Base-by-base conservation (phyloP, 495 filamentous ascomycete species). In the Penicillium salamii region DNA sequence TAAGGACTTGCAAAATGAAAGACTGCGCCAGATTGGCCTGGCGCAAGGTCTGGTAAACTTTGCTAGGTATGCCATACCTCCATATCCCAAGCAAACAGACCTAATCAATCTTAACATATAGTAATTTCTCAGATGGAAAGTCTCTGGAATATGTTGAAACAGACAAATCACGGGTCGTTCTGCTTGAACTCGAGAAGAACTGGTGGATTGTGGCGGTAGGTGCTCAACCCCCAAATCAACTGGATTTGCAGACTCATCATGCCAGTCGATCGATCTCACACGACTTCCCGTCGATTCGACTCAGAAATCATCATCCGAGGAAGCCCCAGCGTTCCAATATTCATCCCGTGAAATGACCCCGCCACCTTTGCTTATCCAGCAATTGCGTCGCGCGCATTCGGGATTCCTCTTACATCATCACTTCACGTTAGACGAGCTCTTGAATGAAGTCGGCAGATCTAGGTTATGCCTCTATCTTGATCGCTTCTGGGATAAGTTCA, bases 31-130 rank as follows among this genome's bases (percentile, higher is more conserved):
- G 71, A 88, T 98, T 65, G 93, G 93, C n/a, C 80, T 98, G 54
- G 95, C 93, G 43, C 93, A 99, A 74, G 93, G 91, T 45, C 96
- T 97, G 83, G 89, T 96, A 49, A 87, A 86, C 66, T 97, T 99
- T 70, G 87, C 88, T 53, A 83, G 77, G 85, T 88, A 65, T 43
- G 70, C 48, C 39, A 47, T 19, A 35, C 48, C 46, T 35, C 44
- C 33, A 54, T 47, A 45, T 28, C 31, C 18, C 33, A 38, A 18
- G 48, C 19, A 46, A 26, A 32, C 15, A 4, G 44, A 26, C 20
- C 58, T 62, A 29, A 62, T 57, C 32, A 7, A 7, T 1, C 20
- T 46, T 45, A n/a, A 39, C 33, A 14, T 33, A 13, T 47, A 88
- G 85, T 54, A 87, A 84, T 53, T 97, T 97, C 63, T 88, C 90